Evolutionary conservation across 805 yeast genomes (phyloP).

Genomic region (Barnettozyma wickerhamii): DNA sequence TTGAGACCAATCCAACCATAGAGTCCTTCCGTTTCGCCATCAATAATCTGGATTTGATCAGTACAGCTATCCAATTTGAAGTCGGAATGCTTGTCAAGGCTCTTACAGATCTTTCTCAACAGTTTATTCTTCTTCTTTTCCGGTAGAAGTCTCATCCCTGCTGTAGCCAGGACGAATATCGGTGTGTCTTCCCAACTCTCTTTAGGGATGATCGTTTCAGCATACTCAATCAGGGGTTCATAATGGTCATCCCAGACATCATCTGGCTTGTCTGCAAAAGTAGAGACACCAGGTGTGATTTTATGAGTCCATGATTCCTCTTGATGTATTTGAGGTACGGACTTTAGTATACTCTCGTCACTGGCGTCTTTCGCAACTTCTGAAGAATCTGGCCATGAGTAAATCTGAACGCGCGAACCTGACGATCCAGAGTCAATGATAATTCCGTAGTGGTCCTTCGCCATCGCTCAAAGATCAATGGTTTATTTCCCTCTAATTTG

Average conservation of each 20-base stretch:
- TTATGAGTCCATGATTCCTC: conserved; percentile 67
- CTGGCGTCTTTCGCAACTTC: conserved; percentile 27
- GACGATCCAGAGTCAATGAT: conserved; percentile 95
- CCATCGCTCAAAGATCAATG: conserved; percentile 2
- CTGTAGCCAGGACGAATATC: conserved; percentile 88
- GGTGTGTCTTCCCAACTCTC: conserved; percentile 67
- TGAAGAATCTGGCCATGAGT: conserved; percentile 64
- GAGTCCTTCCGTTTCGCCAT: conserved; percentile 91
- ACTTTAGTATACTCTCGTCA: conserved; percentile 34
- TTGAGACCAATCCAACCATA: conserved; percentile 95
- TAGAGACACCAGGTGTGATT: conserved; percentile 80
- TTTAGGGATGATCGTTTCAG: conserved; percentile 64
- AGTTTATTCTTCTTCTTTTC: conserved; percentile 47
- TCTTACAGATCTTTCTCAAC: conserved; percentile 55
- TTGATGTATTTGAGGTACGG: conserved; percentile 67
- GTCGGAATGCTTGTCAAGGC: conserved; percentile 47
- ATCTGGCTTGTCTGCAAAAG: conserved; percentile 48
- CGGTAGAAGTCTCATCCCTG: conserved; percentile 87
- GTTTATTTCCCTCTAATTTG: no score
- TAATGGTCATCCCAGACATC: conserved; percentile 72
- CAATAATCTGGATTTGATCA: conserved; percentile 77
- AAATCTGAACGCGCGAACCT: conserved; percentile 85
- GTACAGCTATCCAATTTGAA: conserved; percentile 57
- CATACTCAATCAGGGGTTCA: conserved; percentile 58
- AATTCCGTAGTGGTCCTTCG: conserved; percentile 58